Percentiles rank a stretch among this genome's conserved stretches.
Conservation (phyloP, 192 early-diverging fungal species). For the Coemansia brasiliensis region DNA sequence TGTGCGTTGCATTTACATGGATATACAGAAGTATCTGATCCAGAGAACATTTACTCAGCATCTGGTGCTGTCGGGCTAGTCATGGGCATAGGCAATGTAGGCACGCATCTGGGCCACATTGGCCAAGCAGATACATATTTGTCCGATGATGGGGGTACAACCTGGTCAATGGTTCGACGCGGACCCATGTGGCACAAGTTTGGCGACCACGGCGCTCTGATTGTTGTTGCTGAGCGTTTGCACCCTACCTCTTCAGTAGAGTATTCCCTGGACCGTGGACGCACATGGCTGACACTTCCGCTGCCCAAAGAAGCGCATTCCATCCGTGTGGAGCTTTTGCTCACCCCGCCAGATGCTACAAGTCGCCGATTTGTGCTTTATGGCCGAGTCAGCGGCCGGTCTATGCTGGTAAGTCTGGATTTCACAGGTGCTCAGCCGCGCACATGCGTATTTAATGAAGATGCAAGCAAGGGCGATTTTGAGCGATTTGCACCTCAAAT, state of each 20-base stretch:
- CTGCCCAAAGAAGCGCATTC: conserved; percentile 71
- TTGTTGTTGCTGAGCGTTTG: conserved; percentile 82
- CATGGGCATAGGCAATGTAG: conserved; percentile 94
- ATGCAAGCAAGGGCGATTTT: conserved; percentile 61
- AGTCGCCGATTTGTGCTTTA: conserved; percentile 79
- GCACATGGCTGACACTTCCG: conserved; percentile 61
- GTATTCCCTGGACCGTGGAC: conserved; percentile 80
- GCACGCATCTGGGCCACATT: conserved; percentile 61
- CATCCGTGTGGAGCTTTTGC: conserved; percentile 71
- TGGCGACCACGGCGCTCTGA: conserved; percentile 87
- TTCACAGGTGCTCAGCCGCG: conserved; percentile 53
- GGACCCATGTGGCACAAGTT: conserved; percentile 92
- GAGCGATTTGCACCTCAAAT: conserved; percentile 64
- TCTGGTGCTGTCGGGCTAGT: conserved; percentile 81
- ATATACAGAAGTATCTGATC: conserved; percentile 80
- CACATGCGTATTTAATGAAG: conserved; percentile 47
- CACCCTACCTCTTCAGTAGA: conserved; percentile 61
- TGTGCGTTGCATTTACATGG: conserved; percentile 84
- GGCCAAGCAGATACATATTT: conserved; percentile 81
- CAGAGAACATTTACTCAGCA: conserved; percentile 77
- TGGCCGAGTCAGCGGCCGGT: conserved; percentile 54
- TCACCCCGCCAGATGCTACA: conserved; percentile 63
- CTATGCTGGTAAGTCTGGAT: conserved; percentile 44
- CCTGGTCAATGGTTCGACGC: conserved; percentile 80
- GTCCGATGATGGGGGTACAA: conserved; percentile 81